Evolutionary conservation across 495 filamentous ascomycete species (phyloP).

Genomic region (Penicillium desertorum): DNA sequence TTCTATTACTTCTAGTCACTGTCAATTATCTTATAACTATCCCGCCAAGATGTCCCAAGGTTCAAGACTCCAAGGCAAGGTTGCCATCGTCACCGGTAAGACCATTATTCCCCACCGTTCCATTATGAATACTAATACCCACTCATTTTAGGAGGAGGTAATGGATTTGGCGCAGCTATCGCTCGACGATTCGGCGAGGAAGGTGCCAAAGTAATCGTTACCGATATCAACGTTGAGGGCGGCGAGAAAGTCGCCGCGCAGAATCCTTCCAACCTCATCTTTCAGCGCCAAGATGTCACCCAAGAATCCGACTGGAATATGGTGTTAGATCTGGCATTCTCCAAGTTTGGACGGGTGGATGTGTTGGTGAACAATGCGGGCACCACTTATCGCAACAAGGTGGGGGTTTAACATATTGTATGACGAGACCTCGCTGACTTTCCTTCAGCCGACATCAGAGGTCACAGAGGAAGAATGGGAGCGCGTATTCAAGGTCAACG

Average conservation of each 20-base stretch:
- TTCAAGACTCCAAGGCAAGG: constrained; percentile 72
- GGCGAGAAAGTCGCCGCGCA: constrained; percentile 46
- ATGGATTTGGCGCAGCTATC: constrained; percentile 61
- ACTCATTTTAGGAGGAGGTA: constrained; percentile 45
- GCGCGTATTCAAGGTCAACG: constrained; percentile 62
- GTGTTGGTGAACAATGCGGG: constrained; percentile 71
- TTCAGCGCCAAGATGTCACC: constrained; percentile 53
- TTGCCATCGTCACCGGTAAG: constrained; percentile 83
- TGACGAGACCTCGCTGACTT: constrained; percentile 4
- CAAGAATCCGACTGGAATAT: constrained; percentile 49
- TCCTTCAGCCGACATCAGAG: constrained; percentile 50
- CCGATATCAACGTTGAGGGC: constrained; percentile 58
- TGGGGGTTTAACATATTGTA: constrained; percentile 1
- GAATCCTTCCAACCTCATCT: constrained; percentile 42
- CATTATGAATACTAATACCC: constrained; percentile 16
- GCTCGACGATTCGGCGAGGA: constrained; percentile 56
- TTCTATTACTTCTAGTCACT: not conserved
- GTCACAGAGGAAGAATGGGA: constrained; percentile 69
- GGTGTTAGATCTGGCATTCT: constrained; percentile 47
- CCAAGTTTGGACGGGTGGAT: constrained; percentile 53
- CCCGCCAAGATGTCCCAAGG: constrained; percentile 24
- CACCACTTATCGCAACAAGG: constrained; percentile 67
- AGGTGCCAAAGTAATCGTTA: constrained; percentile 57
- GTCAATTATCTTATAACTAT: not conserved
- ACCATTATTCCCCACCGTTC: not conserved